phyloP scores from a whole-genome alignment of 441 rosid genomes.

The Croton setiger region DNA sequence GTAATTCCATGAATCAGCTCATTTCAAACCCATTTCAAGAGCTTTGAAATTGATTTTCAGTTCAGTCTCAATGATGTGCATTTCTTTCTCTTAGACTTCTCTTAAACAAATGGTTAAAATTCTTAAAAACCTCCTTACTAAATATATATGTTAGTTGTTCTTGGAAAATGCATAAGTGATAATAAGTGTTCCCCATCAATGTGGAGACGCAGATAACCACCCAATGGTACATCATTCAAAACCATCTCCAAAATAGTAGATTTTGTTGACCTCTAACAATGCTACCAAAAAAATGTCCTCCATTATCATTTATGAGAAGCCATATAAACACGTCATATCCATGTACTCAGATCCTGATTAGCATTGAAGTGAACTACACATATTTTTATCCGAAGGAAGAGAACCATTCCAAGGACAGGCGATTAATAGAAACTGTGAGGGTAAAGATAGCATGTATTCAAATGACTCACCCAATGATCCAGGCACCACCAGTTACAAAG shows the following conservation, averaged over 20 bases:
- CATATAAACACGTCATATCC: background rate
- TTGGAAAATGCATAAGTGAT: background rate
- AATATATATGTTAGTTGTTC: background rate
- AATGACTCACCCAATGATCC: conserved; percentile 86
- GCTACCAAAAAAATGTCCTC: background rate
- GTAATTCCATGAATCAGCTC: background rate
- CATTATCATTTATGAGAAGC: background rate
- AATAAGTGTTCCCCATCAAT: background rate
- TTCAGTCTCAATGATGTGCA: background rate
- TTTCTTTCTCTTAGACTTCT: background rate
- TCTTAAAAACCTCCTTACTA: background rate
- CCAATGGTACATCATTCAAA: background rate
- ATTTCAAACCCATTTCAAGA: conserved; percentile 4
- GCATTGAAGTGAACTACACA: too few species aligned
- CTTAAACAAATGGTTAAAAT: background rate
- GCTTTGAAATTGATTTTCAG: background rate
- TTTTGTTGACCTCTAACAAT: background rate
- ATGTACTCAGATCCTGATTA: conserved; percentile 10
- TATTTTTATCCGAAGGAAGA: background rate
- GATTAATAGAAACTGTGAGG: conserved; percentile 7
- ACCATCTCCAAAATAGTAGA: background rate
- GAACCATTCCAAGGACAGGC: background rate
- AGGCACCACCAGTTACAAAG: conserved; percentile 97
- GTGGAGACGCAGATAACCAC: background rate
- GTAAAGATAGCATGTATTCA: conserved; percentile 16